Evolutionary conservation across 225 moss, liverwort and hornwort species (phyloP).

Genomic region (Bryum argenteum): DNA sequence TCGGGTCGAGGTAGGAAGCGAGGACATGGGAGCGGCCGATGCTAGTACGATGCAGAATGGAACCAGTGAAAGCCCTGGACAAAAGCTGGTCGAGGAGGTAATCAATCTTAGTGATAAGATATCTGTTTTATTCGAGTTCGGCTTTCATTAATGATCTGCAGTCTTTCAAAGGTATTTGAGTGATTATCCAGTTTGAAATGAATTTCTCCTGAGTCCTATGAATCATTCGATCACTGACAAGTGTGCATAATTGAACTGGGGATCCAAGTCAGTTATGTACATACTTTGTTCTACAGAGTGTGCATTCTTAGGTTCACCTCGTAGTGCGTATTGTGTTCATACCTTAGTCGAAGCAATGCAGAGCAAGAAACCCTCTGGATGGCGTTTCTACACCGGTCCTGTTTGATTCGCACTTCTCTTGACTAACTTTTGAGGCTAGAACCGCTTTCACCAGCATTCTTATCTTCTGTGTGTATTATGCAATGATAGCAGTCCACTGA

Average conservation of each 20-base stretch:
- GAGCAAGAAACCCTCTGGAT: slow-evolving; percentile 10
- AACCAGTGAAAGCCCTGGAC: slow-evolving; percentile 29
- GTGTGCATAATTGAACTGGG: slow-evolving; percentile 5
- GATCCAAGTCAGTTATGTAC: slow-evolving; percentile 1
- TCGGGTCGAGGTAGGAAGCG: slow-evolving; percentile 39
- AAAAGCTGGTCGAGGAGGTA: slow-evolving; percentile 39
- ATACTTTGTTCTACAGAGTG: not conserved
- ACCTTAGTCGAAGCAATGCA: slow-evolving; percentile 7
- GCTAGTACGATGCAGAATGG: slow-evolving; percentile 25
- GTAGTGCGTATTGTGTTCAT: slow-evolving; percentile 11
- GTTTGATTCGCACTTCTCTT: slow-evolving; percentile 17
- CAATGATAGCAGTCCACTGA: not conserved
- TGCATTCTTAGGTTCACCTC: slow-evolving; percentile 11
- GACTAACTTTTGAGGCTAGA: slow-evolving; percentile 14
- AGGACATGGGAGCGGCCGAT: slow-evolving; percentile 23
- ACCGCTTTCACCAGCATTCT: slow-evolving; percentile 15
- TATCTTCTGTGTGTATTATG: slow-evolving; percentile 5
- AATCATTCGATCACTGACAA: slow-evolving; percentile 11
- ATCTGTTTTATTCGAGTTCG: slow-evolving; percentile 6
- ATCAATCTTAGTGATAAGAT: slow-evolving; percentile 13
- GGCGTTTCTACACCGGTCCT: slow-evolving; percentile 10
- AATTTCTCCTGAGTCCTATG: slow-evolving; percentile 1
- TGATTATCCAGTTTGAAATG: slow-evolving; percentile 12
- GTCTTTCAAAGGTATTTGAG: slow-evolving; percentile 10
- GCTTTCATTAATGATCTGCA: slow-evolving; percentile 9